Conservation (phyloP, 1,284 basidiomycete genomes). For the Tylopilus sp. region DNA sequence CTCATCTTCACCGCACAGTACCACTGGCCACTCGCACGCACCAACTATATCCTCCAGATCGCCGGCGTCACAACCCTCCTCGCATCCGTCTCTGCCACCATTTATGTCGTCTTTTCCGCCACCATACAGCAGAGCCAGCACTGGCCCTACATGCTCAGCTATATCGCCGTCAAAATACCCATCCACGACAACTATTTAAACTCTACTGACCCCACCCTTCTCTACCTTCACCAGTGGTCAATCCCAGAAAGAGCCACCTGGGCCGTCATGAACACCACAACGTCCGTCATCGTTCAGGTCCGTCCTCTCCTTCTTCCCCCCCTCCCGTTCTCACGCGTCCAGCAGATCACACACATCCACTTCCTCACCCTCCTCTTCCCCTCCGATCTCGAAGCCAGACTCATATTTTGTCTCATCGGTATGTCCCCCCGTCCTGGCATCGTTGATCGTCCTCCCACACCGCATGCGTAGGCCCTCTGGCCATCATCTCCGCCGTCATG, state of each 20-base stretch:
- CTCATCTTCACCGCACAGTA: slow-evolving; percentile 95
- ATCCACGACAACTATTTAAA: slow-evolving; percentile 22
- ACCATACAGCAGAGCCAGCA: slow-evolving; percentile 60
- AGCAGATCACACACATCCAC: slow-evolving; percentile 93
- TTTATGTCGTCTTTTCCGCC: slow-evolving; percentile 68
- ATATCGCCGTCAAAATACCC: slow-evolving; percentile 82
- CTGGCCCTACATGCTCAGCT: slow-evolving; percentile 96
- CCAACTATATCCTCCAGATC: slow-evolving; percentile 90
- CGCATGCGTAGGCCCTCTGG: slow-evolving; percentile 67
- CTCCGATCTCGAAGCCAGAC: slow-evolving; percentile 82
- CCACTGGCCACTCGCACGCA: slow-evolving; percentile 89
- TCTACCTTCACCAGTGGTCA: slow-evolving; percentile 55
- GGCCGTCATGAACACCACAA: slow-evolving; percentile 85
- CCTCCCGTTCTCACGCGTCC: background rate
- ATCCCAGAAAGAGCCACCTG: slow-evolving; percentile 71
- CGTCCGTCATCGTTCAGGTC: slow-evolving; percentile 83
- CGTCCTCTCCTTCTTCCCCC: slow-evolving; percentile 19
- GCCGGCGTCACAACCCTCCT: slow-evolving; percentile 79
- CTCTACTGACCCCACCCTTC: slow-evolving; percentile 26
- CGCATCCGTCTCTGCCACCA: slow-evolving; percentile 70
- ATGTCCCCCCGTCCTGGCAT: slow-evolving; percentile 6
- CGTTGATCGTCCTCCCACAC: background rate
- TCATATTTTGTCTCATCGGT: slow-evolving; percentile 87
- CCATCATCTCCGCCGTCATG: slow-evolving; percentile 81
- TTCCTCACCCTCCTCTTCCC: slow-evolving; percentile 96